phyloP scores from a whole-genome alignment of 192 early-diverging fungal genomes.

The Backusella tuberculispora region DNA sequence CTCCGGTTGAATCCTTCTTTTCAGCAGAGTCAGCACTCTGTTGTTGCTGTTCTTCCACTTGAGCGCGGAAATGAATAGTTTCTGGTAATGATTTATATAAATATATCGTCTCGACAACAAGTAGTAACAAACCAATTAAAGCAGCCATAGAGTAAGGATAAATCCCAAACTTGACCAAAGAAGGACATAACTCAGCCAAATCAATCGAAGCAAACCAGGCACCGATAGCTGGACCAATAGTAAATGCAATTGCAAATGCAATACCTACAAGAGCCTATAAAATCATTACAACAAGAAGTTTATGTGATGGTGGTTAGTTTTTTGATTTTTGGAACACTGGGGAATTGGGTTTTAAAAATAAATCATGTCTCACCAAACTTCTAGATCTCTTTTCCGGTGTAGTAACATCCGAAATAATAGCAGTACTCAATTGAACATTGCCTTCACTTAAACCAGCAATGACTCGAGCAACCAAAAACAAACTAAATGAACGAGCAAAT shows the following conservation, averaged over 20 bases:
- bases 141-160: constrained; percentile 89
- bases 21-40: background rate
- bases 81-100: constrained; percentile 80
- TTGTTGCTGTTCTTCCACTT: constrained; percentile 19
- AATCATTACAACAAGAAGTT: background rate
- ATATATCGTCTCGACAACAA: constrained; percentile 82
- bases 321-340: background rate
- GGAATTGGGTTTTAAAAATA: background rate
- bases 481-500: constrained; percentile 79
- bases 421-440: constrained; percentile 95
- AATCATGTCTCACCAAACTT: constrained; percentile 63
- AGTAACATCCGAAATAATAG: constrained; percentile 95
- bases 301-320: too few relatives aligned
- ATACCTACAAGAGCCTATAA: constrained; percentile 91
- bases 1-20: background rate
- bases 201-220: constrained; percentile 73
- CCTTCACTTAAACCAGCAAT: constrained; percentile 96
- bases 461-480: constrained; percentile 84
- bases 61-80: constrained; percentile 46
- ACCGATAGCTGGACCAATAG: constrained; percentile 90
- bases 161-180: constrained; percentile 50
- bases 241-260: constrained; percentile 96
- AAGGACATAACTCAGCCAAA: constrained; percentile 45
- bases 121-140: constrained; percentile 81
- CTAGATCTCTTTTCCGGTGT: constrained; percentile 72